Base-by-base conservation (phyloP, 331 rosid species). In the Phaseolus coccineus region DNA sequence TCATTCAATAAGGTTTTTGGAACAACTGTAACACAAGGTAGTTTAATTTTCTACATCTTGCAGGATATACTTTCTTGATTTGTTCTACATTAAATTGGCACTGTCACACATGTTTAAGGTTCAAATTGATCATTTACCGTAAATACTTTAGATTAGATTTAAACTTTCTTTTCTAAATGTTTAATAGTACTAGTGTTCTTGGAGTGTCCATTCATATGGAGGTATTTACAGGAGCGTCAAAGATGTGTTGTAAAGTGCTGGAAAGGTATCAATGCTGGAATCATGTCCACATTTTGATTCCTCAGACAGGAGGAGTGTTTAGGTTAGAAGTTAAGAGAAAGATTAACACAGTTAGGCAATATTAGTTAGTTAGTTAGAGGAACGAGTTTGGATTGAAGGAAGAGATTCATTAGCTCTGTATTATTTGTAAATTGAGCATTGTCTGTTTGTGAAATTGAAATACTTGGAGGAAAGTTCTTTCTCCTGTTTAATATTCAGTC, bases 11-110 rank as follows among this genome's bases (percentile, higher is more conserved):
- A 93, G 85, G 98, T 91, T 69, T 93, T 91, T 85, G 90, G 85
- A 85, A 93, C 97, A 70, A 88, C 83, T 76, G 97, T 89, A 40
- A 93, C 99, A 52, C 99, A 96, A 91, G 99, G 99, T 86, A 83
- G 77, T 71, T 51, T 84, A 80, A 35, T 59, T 59, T 74, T 71
- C 53, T 13, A 8, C 61, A 48, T 30, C 11, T 74, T 53, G 4
- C 39, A 44, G 48, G 16, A 62, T 62, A 39, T 72, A 77, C 71
- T 64, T 63, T 2, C 48, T 64, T 64, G 16, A 64, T 79, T 65
- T 71, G 69, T 37, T 35, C 68, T 30, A 7, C 61, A 33, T 33
- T 33, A 33, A 33, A 33, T 33, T 33, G 37, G 37, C 37, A 33
- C 33, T 31, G 37, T 33, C 37, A 33, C 37, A 33, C 1, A 33